These are phyloP conservation scores for Amanita rimosa DNA, from an alignment of 768 basidiomycete species.

Conservation along the genomic window DNA sequence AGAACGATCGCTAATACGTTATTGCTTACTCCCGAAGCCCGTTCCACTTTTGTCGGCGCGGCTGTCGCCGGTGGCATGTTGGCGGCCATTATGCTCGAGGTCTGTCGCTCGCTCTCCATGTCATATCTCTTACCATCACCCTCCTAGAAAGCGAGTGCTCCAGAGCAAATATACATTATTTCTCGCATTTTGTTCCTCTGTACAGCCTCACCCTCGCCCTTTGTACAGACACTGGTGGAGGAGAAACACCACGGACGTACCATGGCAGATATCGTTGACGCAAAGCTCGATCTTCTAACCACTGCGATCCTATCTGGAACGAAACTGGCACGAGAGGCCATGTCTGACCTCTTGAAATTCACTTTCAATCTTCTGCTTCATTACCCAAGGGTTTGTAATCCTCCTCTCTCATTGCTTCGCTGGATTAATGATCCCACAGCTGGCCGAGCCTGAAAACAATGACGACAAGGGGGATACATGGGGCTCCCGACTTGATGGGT, in stretches of 20 bases:
- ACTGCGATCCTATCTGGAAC: constrained; percentile 36
- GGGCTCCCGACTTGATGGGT: constrained; percentile 66
- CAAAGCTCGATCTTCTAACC: constrained; percentile 49
- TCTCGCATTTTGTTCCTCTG: constrained; percentile 70
- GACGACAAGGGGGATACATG: constrained; percentile 57
- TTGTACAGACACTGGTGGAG: constrained; percentile 55
- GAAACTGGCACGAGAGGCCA: constrained; percentile 56
- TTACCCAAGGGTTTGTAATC: constrained; percentile 58
- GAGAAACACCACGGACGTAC: constrained; percentile 43
- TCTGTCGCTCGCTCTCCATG: neutral
- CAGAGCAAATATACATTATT: constrained; percentile 62
- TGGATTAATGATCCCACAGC: constrained; percentile 13
- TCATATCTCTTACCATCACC: constrained; percentile 7
- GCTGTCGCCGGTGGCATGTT: constrained; percentile 54
- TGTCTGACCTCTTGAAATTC: constrained; percentile 77
- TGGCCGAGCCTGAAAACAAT: constrained; percentile 31
- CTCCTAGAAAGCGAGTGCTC: constrained; percentile 43
- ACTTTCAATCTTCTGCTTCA: constrained; percentile 72
- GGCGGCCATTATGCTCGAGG: constrained; percentile 44
- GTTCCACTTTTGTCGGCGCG: constrained; percentile 41
- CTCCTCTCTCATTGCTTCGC: neutral
- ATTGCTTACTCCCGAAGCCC: constrained; percentile 53
- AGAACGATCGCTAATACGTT: constrained; percentile 74
- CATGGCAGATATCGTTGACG: constrained; percentile 50
- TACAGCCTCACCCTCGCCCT: constrained; percentile 41